A percentile compares a stretch with the other conserved stretches of the same genome.
Evolutionary conservation across 495 filamentous ascomycete species (phyloP).

Genomic region (Penicillium parvum): DNA sequence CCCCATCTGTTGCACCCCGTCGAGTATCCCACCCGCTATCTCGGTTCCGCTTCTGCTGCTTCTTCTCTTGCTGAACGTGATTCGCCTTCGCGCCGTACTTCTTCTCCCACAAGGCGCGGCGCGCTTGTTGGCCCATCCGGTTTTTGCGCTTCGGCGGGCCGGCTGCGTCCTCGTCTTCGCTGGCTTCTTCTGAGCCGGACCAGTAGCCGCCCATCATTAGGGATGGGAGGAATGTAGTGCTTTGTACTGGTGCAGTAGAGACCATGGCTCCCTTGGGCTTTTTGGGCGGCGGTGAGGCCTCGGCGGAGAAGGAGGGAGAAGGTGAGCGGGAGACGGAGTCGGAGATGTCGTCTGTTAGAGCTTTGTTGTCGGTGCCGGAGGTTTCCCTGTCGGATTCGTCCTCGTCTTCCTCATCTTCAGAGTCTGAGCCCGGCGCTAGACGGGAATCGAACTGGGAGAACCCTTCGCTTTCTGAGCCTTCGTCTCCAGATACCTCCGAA

Average conservation of each 20-base stretch:
- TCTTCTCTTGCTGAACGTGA: constrained; percentile 51
- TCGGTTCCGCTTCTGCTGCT: constrained; percentile 26
- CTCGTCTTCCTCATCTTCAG: constrained; percentile 41
- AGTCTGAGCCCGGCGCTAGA: constrained; percentile 50
- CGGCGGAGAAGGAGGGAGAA: constrained; percentile 29
- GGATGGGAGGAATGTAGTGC: constrained; percentile 80
- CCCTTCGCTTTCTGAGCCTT: constrained; percentile 39
- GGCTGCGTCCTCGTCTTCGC: constrained; percentile 33
- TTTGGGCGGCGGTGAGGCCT: constrained; percentile 36
- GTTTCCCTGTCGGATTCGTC: constrained; percentile 22
- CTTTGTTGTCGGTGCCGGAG: not conserved
- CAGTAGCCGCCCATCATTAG: constrained; percentile 84
- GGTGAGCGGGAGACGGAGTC: constrained; percentile 38
- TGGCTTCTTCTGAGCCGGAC: constrained; percentile 75
- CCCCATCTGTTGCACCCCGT: constrained; percentile 40
- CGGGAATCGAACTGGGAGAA: constrained; percentile 50
- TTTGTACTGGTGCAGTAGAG: constrained; percentile 38
- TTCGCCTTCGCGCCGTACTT: constrained; percentile 77
- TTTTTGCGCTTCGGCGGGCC: constrained; percentile 61
- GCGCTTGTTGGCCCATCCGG: constrained; percentile 80
- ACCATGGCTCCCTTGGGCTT: constrained; percentile 38
- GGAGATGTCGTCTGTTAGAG: constrained; percentile 17
- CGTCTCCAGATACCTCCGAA: constrained; percentile 21
- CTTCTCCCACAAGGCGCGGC: constrained; percentile 85
- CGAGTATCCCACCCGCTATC: constrained; percentile 48